These are phyloP conservation scores for Colletotrichum sp. DNA, from an alignment of 2,329 filamentous ascomycete species.

Conservation along the genomic window DNA sequence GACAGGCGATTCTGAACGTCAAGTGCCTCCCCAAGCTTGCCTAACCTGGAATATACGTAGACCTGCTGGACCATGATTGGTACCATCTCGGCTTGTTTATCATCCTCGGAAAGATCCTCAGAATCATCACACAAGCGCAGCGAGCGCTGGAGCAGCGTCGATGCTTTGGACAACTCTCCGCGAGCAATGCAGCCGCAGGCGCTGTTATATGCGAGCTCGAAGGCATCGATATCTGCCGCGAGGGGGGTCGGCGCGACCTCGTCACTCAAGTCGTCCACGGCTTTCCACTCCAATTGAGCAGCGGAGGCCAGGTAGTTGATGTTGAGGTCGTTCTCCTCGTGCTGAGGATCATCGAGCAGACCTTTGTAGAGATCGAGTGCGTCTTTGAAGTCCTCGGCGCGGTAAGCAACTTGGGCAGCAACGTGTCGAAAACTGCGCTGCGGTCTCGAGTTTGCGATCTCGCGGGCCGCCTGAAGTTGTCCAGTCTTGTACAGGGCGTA, in stretches of 20 bases:
- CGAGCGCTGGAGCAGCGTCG: conserved; percentile 72
- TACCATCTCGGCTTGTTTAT: conserved; percentile 75
- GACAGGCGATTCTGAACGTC: conserved; percentile 66
- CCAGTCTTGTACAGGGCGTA: conserved; percentile 88
- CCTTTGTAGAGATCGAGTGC: conserved; percentile 68
- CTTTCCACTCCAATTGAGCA: conserved; percentile 76
- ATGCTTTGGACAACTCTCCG: conserved; percentile 68
- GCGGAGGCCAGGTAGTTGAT: conserved; percentile 78
- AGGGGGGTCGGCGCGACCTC: conserved; percentile 43
- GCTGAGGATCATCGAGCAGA: conserved; percentile 53
- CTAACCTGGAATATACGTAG: conserved; percentile 72
- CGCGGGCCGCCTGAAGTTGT: conserved; percentile 66
- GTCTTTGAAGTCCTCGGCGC: conserved; percentile 74
- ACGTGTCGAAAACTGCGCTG: conserved; percentile 54
- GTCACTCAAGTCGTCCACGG: conserved; percentile 43
- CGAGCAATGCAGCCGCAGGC: conserved; percentile 76
- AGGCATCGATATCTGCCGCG: conserved; percentile 72
- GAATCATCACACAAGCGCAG: conserved; percentile 74
- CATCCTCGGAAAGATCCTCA: conserved; percentile 75
- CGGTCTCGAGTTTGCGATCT: conserved; percentile 37
- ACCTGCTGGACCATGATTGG: conserved; percentile 80
- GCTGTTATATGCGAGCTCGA: conserved; percentile 83
- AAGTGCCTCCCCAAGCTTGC: conserved; percentile 69
- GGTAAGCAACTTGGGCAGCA: conserved; percentile 73
- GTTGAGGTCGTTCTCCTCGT: conserved; percentile 73